phyloP scores from a whole-genome alignment of 805 yeast species.

The Zygosaccharomyces pseudorouxii region DNA sequence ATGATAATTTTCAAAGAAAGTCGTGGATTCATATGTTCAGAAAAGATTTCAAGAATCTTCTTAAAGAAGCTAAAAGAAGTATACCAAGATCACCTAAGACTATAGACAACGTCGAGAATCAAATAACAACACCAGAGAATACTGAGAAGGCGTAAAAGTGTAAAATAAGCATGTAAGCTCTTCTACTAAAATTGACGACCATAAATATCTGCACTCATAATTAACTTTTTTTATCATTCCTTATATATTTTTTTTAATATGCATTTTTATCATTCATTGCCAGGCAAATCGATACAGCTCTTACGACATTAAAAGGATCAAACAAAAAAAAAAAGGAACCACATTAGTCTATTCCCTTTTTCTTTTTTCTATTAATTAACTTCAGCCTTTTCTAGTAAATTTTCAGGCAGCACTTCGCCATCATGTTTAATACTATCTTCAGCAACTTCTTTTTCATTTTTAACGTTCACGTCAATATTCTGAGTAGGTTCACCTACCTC shows the following conservation, averaged over 20 bases:
- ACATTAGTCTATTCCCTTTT: too few species aligned
- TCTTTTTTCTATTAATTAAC: too few species aligned
- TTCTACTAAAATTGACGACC: not conserved
- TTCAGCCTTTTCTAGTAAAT: not conserved
- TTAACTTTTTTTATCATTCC: too few species aligned
- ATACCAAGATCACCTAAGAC: constrained; percentile 19
- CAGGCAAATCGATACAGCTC: too few species aligned
- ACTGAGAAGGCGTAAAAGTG: not conserved
- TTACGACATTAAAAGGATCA: not conserved
- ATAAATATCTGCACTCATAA: too few species aligned
- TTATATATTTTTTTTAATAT: too few species aligned
- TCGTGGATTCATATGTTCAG: constrained; percentile 42
- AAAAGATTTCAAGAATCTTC: constrained; percentile 39
- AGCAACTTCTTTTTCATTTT: not conserved
- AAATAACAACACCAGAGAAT: not conserved
- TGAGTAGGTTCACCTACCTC: not conserved
- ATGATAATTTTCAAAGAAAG: constrained; percentile 43
- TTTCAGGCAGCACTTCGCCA: not conserved
- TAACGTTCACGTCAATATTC: not conserved
- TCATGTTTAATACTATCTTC: too few species aligned
- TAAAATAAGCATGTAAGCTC: not conserved
- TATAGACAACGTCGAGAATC: not conserved
- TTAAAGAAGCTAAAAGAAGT: constrained; percentile 36
- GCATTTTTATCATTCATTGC: too few species aligned
- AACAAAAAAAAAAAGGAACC: not conserved